phyloP scores from a whole-genome alignment of 2,329 filamentous ascomycete genomes.

The Paradendryphiella salina region DNA sequence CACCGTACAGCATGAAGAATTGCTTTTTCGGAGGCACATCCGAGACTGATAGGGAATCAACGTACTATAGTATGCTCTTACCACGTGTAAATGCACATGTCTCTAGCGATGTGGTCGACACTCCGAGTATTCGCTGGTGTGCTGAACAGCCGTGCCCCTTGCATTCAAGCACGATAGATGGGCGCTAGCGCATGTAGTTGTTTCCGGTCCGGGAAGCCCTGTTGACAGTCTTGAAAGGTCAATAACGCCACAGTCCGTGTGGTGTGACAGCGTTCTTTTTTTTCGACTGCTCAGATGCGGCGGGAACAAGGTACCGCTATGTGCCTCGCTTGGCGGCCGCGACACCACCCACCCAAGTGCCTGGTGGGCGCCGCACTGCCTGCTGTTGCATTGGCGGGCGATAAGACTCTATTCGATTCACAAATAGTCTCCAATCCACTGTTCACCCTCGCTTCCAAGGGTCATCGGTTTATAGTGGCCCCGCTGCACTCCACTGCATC shows the following conservation, averaged over 20 bases:
- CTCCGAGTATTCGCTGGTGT: slow-evolving; percentile 7
- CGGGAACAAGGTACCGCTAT: slow-evolving; percentile 30
- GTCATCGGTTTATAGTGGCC: slow-evolving; percentile 23
- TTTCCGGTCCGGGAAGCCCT: slow-evolving; percentile 20
- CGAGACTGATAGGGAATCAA: slow-evolving; percentile 4
- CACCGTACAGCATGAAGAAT: slow-evolving; percentile 1
- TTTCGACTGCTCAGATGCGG: slow-evolving; percentile 17
- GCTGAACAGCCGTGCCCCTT: slow-evolving; percentile 1
- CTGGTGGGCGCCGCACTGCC: slow-evolving; percentile 24
- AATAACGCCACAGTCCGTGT: slow-evolving; percentile 38
- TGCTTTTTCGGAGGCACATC: slow-evolving; percentile 18
- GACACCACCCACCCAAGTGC: slow-evolving; percentile 26
- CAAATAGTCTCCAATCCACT: slow-evolving; percentile 12
- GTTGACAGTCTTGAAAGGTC: slow-evolving; percentile 19
- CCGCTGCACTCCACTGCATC: slow-evolving; percentile 13
- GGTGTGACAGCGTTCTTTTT: slow-evolving; percentile 28
- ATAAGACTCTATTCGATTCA: slow-evolving; percentile 10
- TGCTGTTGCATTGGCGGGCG: slow-evolving; percentile 22
- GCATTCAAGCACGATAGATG: slow-evolving; percentile 7
- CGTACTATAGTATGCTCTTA: slow-evolving; percentile 25
- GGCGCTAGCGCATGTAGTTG: slow-evolving; percentile 11
- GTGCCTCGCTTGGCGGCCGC: slow-evolving; percentile 29
- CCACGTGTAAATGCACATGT: slow-evolving; percentile 36
- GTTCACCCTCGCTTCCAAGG: slow-evolving; percentile 18
- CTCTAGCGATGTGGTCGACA: slow-evolving; percentile 16